Conservation (phyloP, 306 rosid genomes). For the Cucurbita argyrosperma region DNA sequence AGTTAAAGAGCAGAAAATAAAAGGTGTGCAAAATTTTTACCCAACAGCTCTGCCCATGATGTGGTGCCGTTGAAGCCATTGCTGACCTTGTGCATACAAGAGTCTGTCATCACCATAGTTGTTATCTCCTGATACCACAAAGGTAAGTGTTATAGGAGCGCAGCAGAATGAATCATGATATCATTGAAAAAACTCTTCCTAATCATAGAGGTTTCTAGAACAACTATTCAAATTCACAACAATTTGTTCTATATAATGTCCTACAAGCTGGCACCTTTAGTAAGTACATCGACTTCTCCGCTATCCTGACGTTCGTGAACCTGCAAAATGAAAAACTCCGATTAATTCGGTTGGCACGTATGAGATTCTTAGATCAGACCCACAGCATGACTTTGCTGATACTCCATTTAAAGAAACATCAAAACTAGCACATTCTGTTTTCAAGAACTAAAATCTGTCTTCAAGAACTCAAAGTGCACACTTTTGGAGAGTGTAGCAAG, state of each 20-base stretch:
- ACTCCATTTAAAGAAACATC: background rate
- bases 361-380: background rate
- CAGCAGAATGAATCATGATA: background rate
- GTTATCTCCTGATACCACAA: conserved; percentile 58
- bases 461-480: background rate
- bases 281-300: conserved; percentile 78
- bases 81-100: conserved; percentile 80
- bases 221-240: background rate
- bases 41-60: conserved; percentile 96
- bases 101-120: conserved; percentile 82
- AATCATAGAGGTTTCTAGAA: background rate
- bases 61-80: conserved; percentile 85
- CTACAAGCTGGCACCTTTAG: conserved; percentile 51
- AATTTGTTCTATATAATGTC: background rate
- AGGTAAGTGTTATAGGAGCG: background rate
- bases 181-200: background rate
- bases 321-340: conserved; percentile 27
- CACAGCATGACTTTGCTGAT: background rate
- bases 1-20: background rate
- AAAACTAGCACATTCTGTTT: background rate
- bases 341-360: background rate
- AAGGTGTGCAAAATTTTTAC: conserved; percentile 17
- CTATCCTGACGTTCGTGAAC: conserved; percentile 73
- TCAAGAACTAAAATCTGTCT: background rate
- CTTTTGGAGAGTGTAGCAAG: background rate